phyloP scores from a whole-genome alignment of 2,329 filamentous ascomycete species.

The Chrysosporium queenslandicum region DNA sequence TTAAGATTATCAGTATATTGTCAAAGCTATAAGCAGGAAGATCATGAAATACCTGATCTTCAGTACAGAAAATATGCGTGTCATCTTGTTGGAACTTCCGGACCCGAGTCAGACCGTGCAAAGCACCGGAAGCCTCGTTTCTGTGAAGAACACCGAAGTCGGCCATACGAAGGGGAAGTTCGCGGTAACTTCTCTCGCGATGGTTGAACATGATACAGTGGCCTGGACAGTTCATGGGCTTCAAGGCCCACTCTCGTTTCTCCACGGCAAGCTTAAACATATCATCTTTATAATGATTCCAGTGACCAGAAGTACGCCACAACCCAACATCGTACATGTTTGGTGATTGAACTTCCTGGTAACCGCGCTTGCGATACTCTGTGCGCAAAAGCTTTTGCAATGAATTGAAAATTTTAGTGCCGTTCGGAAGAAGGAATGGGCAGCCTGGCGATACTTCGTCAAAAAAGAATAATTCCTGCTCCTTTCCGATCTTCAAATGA shows the following conservation, averaged over 20 bases:
- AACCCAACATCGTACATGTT: conserved; percentile 92
- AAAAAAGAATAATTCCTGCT: conserved; percentile 98
- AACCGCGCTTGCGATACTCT: conserved; percentile 87
- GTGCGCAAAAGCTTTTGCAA: conserved; percentile 69
- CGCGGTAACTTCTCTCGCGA: conserved; percentile 74
- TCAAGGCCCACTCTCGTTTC: conserved; percentile 75
- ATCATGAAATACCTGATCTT: conserved; percentile 51
- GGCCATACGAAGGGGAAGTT: conserved; percentile 82
- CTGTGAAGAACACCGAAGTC: conserved; percentile 94
- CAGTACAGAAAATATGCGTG: conserved; percentile 86
- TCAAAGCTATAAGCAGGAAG: neutral
- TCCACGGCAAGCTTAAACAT: conserved; percentile 82
- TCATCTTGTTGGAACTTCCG: conserved; percentile 94
- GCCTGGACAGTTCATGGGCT: conserved; percentile 97
- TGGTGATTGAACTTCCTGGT: conserved; percentile 88
- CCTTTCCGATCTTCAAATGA: conserved; percentile 83
- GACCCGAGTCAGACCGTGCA: conserved; percentile 83
- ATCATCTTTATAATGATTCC: conserved; percentile 87
- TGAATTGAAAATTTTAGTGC: conserved; percentile 86
- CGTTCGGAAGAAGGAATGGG: conserved; percentile 84
- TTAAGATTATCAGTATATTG: conserved; percentile 7
- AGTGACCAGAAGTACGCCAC: conserved; percentile 93
- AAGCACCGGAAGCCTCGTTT: conserved; percentile 86
- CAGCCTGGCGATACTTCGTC: conserved; percentile 87
- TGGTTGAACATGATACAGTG: conserved; percentile 83